Conservation (phyloP, 257 asterid species). For the Fraxinus pennsylvanica region DNA sequence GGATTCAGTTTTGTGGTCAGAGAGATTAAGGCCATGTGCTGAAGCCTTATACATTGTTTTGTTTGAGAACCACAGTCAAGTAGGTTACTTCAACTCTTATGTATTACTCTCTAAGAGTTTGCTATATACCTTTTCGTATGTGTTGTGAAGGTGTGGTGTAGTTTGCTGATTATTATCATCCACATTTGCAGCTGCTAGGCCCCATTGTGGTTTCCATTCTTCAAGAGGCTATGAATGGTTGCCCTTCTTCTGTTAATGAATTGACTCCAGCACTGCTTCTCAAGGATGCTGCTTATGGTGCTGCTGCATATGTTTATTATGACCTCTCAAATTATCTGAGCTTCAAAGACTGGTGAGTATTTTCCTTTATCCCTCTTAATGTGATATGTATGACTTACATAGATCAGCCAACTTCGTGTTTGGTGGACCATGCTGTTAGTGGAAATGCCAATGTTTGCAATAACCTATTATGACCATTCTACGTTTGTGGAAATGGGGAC, state of each 20-base stretch:
- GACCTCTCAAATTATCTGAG: slow-evolving; percentile 94
- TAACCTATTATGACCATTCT: slow-evolving; percentile 12
- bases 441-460: slow-evolving; percentile 20
- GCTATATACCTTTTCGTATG: slow-evolving; percentile 12
- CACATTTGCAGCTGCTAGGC: slow-evolving; percentile 66
- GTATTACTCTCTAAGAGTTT: slow-evolving; percentile 17
- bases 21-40: slow-evolving; percentile 94
- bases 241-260: slow-evolving; percentile 82
- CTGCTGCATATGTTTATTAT: slow-evolving; percentile 93
- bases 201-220: slow-evolving; percentile 96
- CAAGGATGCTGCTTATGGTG: slow-evolving; percentile 98
- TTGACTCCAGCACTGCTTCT: slow-evolving; percentile 80
- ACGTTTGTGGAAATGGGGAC: neutral
- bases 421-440: slow-evolving; percentile 4
- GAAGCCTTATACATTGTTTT: slow-evolving; percentile 92
- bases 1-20: slow-evolving; percentile 91
- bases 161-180: slow-evolving; percentile 31
- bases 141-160: slow-evolving; percentile 26
- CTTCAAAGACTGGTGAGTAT: slow-evolving; percentile 85
- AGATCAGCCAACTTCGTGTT: slow-evolving; percentile 17
- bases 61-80: slow-evolving; percentile 91
- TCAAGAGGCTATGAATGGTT: slow-evolving; percentile 91
- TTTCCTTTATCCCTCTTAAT: slow-evolving; percentile 25
- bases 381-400: slow-evolving; percentile 7
- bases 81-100: slow-evolving; percentile 40